Evolutionary conservation across 306 rosid species (phyloP).

Genomic region (Malus sylvestris): DNA sequence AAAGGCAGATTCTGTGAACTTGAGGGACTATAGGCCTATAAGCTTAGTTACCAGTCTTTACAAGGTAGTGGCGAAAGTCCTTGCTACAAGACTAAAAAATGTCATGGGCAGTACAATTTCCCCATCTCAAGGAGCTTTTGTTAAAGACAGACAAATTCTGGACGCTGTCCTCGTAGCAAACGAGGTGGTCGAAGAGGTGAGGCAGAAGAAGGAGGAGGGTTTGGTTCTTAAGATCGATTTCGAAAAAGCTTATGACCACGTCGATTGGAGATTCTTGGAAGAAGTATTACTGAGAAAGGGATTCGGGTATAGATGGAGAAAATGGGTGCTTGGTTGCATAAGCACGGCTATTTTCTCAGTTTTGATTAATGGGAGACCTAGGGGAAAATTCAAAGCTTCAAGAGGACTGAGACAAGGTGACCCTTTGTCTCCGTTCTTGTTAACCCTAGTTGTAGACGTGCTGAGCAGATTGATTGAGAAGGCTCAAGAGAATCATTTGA

Average conservation of each 20-base stretch:
- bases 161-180: not conserved
- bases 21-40: too few relatives aligned
- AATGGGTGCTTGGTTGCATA: too few relatives aligned
- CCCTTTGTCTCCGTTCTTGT: too few relatives aligned
- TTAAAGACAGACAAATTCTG: not conserved
- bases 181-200: not conserved
- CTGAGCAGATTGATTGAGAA: too few relatives aligned
- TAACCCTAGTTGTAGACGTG: too few relatives aligned
- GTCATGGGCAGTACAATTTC: not conserved
- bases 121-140: not conserved
- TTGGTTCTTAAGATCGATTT: not conserved
- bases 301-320: not conserved
- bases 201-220: not conserved
- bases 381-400: too few relatives aligned
- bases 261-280: not conserved
- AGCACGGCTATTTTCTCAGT: too few relatives aligned
- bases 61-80: not conserved
- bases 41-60: too few relatives aligned
- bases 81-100: not conserved
- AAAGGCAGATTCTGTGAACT: too few relatives aligned
- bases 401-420: too few relatives aligned
- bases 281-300: not conserved
- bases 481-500: too few relatives aligned
- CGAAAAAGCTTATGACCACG: not conserved
- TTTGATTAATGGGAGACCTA: too few relatives aligned